These are phyloP conservation scores for Alternaria rosae DNA, from an alignment of 2,329 filamentous ascomycete species.

Conservation along the genomic window DNA sequence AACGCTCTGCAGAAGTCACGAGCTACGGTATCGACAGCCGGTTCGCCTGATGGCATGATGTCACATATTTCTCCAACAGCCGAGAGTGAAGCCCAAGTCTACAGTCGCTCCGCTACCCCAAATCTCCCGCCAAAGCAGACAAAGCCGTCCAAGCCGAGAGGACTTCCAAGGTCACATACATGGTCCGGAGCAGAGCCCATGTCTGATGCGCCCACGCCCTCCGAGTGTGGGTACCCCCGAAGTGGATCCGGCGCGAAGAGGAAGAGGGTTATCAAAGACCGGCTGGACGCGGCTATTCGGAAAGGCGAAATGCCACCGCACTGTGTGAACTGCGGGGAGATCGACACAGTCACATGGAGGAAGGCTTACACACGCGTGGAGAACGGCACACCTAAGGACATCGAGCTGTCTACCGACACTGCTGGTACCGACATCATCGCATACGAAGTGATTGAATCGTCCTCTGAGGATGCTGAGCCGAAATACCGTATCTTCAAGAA, in stretches of 20 bases:
- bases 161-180: conserved; percentile 47
- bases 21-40: conserved; percentile 18
- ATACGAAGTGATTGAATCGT: conserved; percentile 39
- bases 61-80: conserved; percentile 29
- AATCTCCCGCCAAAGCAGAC: conserved; percentile 24
- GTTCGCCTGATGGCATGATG: conserved; percentile 27
- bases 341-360: conserved; percentile 96
- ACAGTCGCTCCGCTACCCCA: conserved; percentile 36
- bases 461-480: conserved; percentile 65
- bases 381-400: conserved; percentile 71
- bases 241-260: conserved; percentile 67
- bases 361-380: conserved; percentile 86
- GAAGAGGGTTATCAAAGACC: conserved; percentile 68
- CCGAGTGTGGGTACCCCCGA: conserved; percentile 37
- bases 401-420: conserved; percentile 69
- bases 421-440: conserved; percentile 72
- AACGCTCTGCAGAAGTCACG: conserved; percentile 13
- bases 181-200: conserved; percentile 47
- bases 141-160: conserved; percentile 34
- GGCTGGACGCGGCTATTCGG: conserved; percentile 67
- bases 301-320: conserved; percentile 86
- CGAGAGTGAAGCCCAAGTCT: conserved; percentile 25
- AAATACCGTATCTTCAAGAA: conserved; percentile 83
- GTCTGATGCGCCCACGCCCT: conserved; percentile 41
- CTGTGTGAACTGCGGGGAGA: conserved; percentile 91